phyloP scores from a whole-genome alignment of 2,329 filamentous ascomycete species.

The Pseudogymnoascus verrucosus region DNA sequence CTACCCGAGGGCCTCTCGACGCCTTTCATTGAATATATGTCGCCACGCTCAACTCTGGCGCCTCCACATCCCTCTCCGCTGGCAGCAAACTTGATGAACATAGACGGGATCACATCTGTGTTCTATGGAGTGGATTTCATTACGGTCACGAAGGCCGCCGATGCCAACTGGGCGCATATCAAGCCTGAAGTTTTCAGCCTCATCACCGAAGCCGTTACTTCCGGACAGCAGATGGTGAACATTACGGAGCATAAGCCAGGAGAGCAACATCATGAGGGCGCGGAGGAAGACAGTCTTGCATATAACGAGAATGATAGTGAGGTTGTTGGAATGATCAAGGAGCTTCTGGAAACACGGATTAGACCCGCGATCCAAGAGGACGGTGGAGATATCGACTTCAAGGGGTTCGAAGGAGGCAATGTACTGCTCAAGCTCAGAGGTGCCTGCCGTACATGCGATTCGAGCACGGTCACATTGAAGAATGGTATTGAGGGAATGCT shows the following conservation, averaged over 20 bases:
- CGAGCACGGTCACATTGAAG: conserved; percentile 91
- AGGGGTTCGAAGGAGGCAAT: conserved; percentile 77
- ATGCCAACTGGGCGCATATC: conserved; percentile 88
- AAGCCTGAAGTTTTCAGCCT: conserved; percentile 92
- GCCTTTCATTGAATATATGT: conserved; percentile 86
- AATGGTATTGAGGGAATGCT: conserved; percentile 98
- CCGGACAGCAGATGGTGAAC: conserved; percentile 73
- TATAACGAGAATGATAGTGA: conserved; percentile 90
- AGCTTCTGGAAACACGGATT: conserved; percentile 89
- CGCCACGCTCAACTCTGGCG: conserved; percentile 77
- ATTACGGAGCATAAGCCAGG: conserved; percentile 53
- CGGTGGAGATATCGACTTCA: conserved; percentile 92
- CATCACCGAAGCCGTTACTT: conserved; percentile 86
- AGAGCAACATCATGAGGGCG: conserved; percentile 39
- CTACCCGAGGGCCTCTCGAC: conserved; percentile 66
- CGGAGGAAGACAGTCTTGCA: conserved; percentile 59
- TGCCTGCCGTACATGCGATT: conserved; percentile 92
- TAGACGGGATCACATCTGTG: conserved; percentile 89
- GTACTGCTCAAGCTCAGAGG: conserved; percentile 84
- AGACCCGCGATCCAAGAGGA: conserved; percentile 95
- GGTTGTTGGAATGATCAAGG: conserved; percentile 97
- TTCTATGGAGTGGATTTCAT: conserved; percentile 97
- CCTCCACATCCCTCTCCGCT: conserved; percentile 87
- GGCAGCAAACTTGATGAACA: conserved; percentile 81
- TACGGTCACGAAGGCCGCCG: conserved; percentile 83